Evolutionary conservation across 2,329 filamentous ascomycete genomes (phyloP).

Genomic region (Trichophyton equinum): DNA sequence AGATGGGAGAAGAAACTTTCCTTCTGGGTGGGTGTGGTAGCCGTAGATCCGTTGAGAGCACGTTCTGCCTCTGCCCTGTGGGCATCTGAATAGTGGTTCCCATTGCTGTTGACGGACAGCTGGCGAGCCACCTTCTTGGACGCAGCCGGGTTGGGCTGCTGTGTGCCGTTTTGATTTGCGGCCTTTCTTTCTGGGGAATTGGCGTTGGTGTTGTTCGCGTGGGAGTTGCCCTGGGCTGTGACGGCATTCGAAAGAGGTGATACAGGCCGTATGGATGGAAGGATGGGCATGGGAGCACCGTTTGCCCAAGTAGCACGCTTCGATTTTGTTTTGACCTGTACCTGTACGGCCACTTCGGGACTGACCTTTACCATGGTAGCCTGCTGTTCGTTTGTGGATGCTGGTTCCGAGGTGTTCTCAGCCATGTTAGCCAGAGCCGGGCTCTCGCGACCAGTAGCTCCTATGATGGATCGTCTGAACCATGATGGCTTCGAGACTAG

Average conservation of each 20-base stretch:
- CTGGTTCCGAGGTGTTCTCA: constrained; percentile 15
- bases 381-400: constrained; percentile 25
- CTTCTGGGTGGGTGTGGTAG: constrained; percentile 62
- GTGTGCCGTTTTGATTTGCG: background rate
- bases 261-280: constrained; percentile 86
- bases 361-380: constrained; percentile 29
- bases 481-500: constrained; percentile 78
- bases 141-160: constrained; percentile 45
- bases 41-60: constrained; percentile 70
- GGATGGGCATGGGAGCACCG: constrained; percentile 83
- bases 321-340: constrained; percentile 30
- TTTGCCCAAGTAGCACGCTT: constrained; percentile 95
- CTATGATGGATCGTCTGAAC: constrained; percentile 92
- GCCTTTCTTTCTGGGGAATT: constrained; percentile 29
- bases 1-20: constrained; percentile 98
- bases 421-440: constrained; percentile 42
- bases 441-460: constrained; percentile 51
- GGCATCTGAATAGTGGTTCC: constrained; percentile 81
- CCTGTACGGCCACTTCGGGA: constrained; percentile 23
- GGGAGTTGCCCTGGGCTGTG: constrained; percentile 64
- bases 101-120: constrained; percentile 79
- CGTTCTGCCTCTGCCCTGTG: constrained; percentile 86
- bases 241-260: constrained; percentile 93
- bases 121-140: constrained; percentile 91
- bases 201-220: constrained; percentile 39